Base-by-base conservation (phyloP, 2,329 filamentous ascomycete genomes). In the Cordyceps tenuipes region DNA sequence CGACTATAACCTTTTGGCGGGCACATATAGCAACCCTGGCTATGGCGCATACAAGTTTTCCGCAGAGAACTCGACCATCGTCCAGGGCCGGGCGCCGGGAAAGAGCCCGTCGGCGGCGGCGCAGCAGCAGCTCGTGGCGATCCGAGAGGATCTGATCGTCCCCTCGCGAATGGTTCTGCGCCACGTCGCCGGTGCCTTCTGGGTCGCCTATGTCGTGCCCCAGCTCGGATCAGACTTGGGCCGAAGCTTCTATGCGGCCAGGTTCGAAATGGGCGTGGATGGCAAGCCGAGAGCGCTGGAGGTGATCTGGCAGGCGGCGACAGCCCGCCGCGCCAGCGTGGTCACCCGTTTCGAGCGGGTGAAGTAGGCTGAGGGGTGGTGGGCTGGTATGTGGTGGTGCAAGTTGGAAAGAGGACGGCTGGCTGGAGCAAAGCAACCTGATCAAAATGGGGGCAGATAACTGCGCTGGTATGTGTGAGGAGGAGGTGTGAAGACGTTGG, bases 21-120 rank as follows among this genome's bases (percentile, higher is more conserved):
- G 76, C 3, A 75, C 70, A 0, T 79, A 77, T 62, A 71, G 63
- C 59, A 71, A 78, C 82, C 72, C 74, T 8, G 73, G 68, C 12
- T 78, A 77, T 63, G 56, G 56, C 13, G 19, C 17, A 15, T 50
- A 50, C 29, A 21, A 26, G 19, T 58, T 58, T 36, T 43, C 36
- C 12, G 56, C n/a, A 12, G 44, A 58, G n/a, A 29, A 49, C 4
- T 21, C 17, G 17, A 21, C 43, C 10, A 29, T 57, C 9, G 1
- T 10, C 52, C 2, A 17, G 12, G 39, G 15, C 7, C 51, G n/a
- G n/a, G 41, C 29, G 10, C 3, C 15, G 36, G 13, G 9, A 10
- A n/a, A 53, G 36, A 2, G 15, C 21, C 2, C 36, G 19, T 15
- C 17, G 48, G 2, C 36, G 12, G 7, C 17, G 48, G 4, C 3